Base-by-base conservation (phyloP, 83 land plant species). In the Thuja plicata region DNA sequence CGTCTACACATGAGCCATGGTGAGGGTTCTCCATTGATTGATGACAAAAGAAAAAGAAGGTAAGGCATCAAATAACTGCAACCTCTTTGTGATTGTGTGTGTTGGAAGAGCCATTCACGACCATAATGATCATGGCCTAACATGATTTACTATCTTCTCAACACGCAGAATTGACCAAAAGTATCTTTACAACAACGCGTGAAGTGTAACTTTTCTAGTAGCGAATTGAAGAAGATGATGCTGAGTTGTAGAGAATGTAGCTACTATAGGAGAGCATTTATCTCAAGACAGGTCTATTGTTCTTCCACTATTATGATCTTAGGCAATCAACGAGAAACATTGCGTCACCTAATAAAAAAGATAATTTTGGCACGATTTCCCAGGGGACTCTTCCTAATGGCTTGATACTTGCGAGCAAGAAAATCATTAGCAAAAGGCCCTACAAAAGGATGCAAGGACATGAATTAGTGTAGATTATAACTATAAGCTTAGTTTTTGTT, bases 291-390 rank as follows among this genome's bases (percentile, higher is more conserved):
- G 73, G 87, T 5, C 27, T 86, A 73, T 0, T 32, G 21, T 38
- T 86, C 21, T 92, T 89, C 86, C n/a, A 85, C 45, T 88, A 89
- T 6, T 55, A 87, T 15, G 93, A 93, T 90, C 90, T 93, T 41
- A 82, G 60, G 62, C 24, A 41, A 37, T 93, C 90, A 2, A 93
- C 94, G 8, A n/a, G n/a, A n/a, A n/a, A n/a, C n/a, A n/a, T n/a
- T n/a, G n/a, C n/a, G n/a, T n/a, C n/a, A n/a, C n/a, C n/a, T n/a
- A n/a, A n/a, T n/a, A n/a, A n/a, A n/a, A n/a, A n/a, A n/a, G n/a
- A n/a, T n/a, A n/a, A n/a, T n/a, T n/a, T n/a, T n/a, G n/a, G n/a
- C n/a, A n/a, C n/a, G n/a, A n/a, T n/a, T n/a, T n/a, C n/a, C n/a
- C n/a, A n/a, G n/a, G n/a, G n/a, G n/a, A n/a, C n/a, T n/a, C n/a